Evolutionary conservation across 148 eudicot species (phyloP), one percentile per base, ranked within the genome.

Genomic region (Heliamphora exappendiculata): DNA sequence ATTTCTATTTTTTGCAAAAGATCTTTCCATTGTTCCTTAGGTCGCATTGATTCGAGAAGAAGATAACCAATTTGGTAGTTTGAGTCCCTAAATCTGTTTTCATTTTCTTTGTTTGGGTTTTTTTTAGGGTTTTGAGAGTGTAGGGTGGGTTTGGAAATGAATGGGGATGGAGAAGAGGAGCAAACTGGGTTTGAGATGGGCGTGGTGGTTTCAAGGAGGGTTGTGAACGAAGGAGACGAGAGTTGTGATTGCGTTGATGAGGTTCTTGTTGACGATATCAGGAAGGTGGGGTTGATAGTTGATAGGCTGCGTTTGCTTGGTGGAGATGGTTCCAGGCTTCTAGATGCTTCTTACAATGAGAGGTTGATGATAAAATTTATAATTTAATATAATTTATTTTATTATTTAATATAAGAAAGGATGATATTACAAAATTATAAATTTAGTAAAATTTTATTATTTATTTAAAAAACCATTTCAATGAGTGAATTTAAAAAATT

Each of bases 191-290:
- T 11, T 31, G 64, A n/a, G 63, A 36, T 3, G 10, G 68, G 7
- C 11, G 8, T 94, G 70, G 98, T 85, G 69, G 81, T 88, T 75
- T 88, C 90, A 22, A 22, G 5, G 7, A 14, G 12, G 5, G 24
- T 58, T 10, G 45, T 37, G 49, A 22, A 10, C 13, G 1, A 0
- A 0, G 36, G 9, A 29, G 39, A 11, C 5, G 47, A 42, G 47
- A 42, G 4, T 44, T 54, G 47, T 80, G 90, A 88, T 87, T 92
- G 87, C 81, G 70, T 89, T 59, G n/a, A n/a, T n/a, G 87, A 85
- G 51, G 78, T 88, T 81, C 85, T 94, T 79, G 86, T 87, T 78
- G 86, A 85, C 60, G 91, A 87, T 82, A 85, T 94, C 64, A 80
- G 74, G 82, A 88, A 85, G 76, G 72, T 51, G 44, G 96, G 98